Base-by-base conservation (phyloP, 495 filamentous ascomycete species). In the Penicillium pancosmium region DNA sequence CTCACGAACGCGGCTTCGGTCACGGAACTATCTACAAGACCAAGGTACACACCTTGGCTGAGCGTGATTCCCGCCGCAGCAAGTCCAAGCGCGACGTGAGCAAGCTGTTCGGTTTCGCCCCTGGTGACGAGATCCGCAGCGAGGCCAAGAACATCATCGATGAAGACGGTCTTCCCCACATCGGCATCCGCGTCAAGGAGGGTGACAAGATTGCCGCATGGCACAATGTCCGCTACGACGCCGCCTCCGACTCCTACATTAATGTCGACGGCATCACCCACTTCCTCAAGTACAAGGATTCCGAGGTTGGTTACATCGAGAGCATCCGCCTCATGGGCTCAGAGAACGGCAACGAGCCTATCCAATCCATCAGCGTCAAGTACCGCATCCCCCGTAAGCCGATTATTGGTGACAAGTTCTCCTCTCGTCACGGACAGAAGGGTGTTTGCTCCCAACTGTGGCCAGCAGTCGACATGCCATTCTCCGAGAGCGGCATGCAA, bases 1-100 rank as follows among this genome's bases (percentile, higher is more conserved):
- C 93, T 3, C 91, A 97, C 75, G 94, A 98, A 73, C 88, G 94
- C 57, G 94, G 94, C n/a, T 98, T 98, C 68, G 93, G 90, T 46
- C 85, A 98, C 70, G 94, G 94, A 46, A 96, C 91, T 8, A 91
- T 98, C 68, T 98, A 97, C 82, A 98, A 98, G 79, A 95, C 91
- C 35, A 97, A 97, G 75, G 87, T 92, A 60, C 84, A 91, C 73
- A 83, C 86, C 43, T 83, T 97, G 9, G 86, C 88, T 46, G 92
- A 96, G 36, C 82, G 84, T 16, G 84, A 87, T 36, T 81, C 82
- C 18, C 79, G 84, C 46, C 80, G 80, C 33, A 76, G 76, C 49
- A 81, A 83, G 57, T 78, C 80, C 21, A 80, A 76, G 52, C 75
- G 76, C 7, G 83, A 81, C 19, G 76, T 91, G 36, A 82, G 69